phyloP scores from a whole-genome alignment of 1,284 basidiomycete genomes.

The Vanrija sp. region DNA sequence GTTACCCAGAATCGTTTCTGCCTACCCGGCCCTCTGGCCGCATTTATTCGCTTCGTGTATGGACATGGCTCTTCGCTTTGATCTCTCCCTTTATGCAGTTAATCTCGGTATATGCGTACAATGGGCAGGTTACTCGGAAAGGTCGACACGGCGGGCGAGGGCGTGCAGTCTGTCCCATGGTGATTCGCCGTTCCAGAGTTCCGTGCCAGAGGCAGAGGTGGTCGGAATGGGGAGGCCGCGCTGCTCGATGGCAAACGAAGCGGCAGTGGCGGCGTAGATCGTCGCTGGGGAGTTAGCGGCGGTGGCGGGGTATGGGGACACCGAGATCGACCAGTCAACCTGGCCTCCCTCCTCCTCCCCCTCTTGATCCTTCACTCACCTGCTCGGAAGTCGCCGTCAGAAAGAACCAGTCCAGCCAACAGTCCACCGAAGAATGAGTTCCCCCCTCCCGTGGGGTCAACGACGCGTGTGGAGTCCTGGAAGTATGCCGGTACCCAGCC shows the following conservation, averaged over 20 bases:
- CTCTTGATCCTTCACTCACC: slow-evolving; percentile 53
- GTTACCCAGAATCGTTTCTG: neutral
- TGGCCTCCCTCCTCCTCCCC: neutral
- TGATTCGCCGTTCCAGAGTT: slow-evolving; percentile 65
- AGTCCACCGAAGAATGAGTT: slow-evolving; percentile 83
- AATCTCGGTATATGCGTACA: neutral
- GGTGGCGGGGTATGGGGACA: neutral
- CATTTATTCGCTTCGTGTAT: slow-evolving; percentile 4
- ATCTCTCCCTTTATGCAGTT: neutral
- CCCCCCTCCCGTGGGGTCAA: slow-evolving; percentile 85
- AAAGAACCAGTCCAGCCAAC: slow-evolving; percentile 63
- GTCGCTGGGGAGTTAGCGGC: slow-evolving; percentile 53
- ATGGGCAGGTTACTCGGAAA: neutral
- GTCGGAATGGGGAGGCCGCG: slow-evolving; percentile 60
- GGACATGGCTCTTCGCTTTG: slow-evolving; percentile 11
- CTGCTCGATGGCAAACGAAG: slow-evolving; percentile 80
- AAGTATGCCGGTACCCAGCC: slow-evolving; percentile 78
- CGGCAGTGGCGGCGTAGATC: slow-evolving; percentile 69
- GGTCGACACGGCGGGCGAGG: slow-evolving; percentile 18
- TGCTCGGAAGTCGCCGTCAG: slow-evolving; percentile 59
- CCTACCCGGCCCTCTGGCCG: neutral
- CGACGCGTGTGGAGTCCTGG: slow-evolving; percentile 55
- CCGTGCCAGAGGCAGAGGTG: slow-evolving; percentile 22
- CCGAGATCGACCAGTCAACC: neutral
- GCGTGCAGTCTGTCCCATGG: slow-evolving; percentile 23